These are phyloP conservation scores for Pochonia chlamydosporia DNA, from an alignment of 2,329 filamentous ascomycete genomes.

Conservation along the genomic window DNA sequence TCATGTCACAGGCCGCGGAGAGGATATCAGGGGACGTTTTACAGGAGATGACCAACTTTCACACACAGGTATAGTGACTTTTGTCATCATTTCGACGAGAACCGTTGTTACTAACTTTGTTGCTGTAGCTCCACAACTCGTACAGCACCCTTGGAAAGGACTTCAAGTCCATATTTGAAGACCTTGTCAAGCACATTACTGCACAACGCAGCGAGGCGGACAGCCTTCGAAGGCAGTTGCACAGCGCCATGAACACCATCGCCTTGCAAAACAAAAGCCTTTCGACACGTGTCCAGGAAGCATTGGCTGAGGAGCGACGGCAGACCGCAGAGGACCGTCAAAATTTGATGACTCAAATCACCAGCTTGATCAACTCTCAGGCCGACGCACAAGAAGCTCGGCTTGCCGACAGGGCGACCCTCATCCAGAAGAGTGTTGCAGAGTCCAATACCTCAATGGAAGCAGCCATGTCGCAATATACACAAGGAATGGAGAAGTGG, in stretches of 20 bases:
- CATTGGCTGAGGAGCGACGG: slow-evolving; percentile 70
- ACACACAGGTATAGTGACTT: slow-evolving; percentile 51
- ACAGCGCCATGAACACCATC: slow-evolving; percentile 61
- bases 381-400: slow-evolving; percentile 68
- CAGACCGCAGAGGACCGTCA: slow-evolving; percentile 69
- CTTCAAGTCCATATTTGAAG: slow-evolving; percentile 80
- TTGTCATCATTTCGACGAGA: background rate
- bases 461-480: slow-evolving; percentile 59
- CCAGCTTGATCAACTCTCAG: slow-evolving; percentile 67
- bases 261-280: slow-evolving; percentile 63
- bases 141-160: slow-evolving; percentile 80
- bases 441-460: slow-evolving; percentile 61
- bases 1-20: slow-evolving; percentile 77
- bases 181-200: slow-evolving; percentile 67
- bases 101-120: background rate
- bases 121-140: slow-evolving; percentile 65
- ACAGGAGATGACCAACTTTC: slow-evolving; percentile 77
- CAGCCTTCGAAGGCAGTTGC: slow-evolving; percentile 64
- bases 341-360: slow-evolving; percentile 69
- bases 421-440: slow-evolving; percentile 57
- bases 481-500: slow-evolving; percentile 70
- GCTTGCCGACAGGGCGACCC: slow-evolving; percentile 55
- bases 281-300: slow-evolving; percentile 60
- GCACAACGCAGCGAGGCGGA: slow-evolving; percentile 74
- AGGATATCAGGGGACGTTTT: slow-evolving; percentile 87